Evolutionary conservation across 768 basidiomycete genomes (phyloP).

Genomic region (Phanerochaete sordida): DNA sequence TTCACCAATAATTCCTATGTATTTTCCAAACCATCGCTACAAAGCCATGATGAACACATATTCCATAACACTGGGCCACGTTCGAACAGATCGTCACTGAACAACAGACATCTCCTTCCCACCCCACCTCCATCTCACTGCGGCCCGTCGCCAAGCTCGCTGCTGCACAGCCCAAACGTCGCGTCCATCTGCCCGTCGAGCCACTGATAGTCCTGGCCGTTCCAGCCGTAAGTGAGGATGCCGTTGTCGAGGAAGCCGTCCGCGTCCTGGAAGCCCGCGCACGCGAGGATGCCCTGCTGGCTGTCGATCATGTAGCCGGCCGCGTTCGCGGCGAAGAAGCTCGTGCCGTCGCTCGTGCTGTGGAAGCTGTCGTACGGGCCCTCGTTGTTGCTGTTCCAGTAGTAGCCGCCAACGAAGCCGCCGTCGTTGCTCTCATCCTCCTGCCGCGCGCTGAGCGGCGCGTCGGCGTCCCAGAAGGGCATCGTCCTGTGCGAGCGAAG

Average conservation of each 20-base stretch:
- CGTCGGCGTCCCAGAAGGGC: background rate
- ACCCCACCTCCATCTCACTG: too few relatives aligned
- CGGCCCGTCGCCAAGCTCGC: too few relatives aligned
- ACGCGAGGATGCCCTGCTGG: background rate
- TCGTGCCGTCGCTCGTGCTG: background rate
- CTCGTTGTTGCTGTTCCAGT: slow-evolving; percentile 1
- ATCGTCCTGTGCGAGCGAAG: background rate
- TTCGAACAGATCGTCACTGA: too few relatives aligned
- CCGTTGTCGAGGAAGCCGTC: background rate
- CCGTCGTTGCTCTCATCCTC: background rate
- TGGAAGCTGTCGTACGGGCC: background rate
- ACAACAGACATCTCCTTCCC: too few relatives aligned
- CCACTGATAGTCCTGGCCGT: background rate
- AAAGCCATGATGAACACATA: too few relatives aligned
- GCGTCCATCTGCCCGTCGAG: background rate
- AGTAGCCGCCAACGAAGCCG: background rate
- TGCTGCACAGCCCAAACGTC: background rate
- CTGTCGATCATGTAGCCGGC: background rate
- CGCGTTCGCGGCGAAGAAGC: background rate
- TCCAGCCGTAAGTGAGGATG: background rate
- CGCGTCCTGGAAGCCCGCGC: background rate
- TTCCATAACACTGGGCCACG: too few relatives aligned
- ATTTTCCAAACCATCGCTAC: too few relatives aligned
- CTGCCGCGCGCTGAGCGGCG: background rate
- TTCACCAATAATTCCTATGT: too few relatives aligned